These are phyloP conservation scores for Basidiobolus meristosporus DNA, from an alignment of 371 early-diverging fungal genomes.

Conservation along the genomic window DNA sequence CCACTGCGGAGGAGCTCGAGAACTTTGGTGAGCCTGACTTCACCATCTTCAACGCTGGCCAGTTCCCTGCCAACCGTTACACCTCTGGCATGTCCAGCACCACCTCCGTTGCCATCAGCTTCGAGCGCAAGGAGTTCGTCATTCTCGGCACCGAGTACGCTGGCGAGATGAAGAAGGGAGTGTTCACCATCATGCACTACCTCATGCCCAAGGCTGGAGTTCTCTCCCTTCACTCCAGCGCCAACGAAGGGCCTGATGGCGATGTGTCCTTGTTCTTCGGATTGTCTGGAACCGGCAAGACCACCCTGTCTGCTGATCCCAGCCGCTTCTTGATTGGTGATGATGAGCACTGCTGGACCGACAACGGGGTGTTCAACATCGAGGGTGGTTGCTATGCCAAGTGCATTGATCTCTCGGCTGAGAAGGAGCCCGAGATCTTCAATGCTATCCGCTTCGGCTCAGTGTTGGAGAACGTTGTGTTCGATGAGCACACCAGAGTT, in stretches of 20 bases:
- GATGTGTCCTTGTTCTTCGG: slow-evolving; percentile 97
- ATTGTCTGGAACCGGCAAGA: slow-evolving; percentile 94
- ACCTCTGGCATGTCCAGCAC: no score
- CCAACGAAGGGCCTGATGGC: slow-evolving; percentile 79
- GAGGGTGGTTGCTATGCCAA: slow-evolving; percentile 99
- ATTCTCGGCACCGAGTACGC: slow-evolving; percentile 95
- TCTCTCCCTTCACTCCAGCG: slow-evolving; percentile 88
- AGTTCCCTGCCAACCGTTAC: no score
- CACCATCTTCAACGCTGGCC: no score
- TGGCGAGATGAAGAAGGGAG: slow-evolving; percentile 98
- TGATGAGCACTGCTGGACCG: slow-evolving; percentile 97
- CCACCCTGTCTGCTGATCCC: slow-evolving; percentile 91
- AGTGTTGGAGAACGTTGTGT: slow-evolving; percentile 89
- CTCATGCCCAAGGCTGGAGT: slow-evolving; percentile 93
- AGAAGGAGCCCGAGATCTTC: slow-evolving; percentile 97
- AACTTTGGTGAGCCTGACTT: no score
- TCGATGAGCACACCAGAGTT: slow-evolving; percentile 54
- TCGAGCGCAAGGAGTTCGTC: slow-evolving; percentile 58
- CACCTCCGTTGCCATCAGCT: slow-evolving; percentile 77
- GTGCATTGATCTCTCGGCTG: slow-evolving; percentile 79
- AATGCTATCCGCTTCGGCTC: slow-evolving; percentile 87
- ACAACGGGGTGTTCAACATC: slow-evolving; percentile 90
- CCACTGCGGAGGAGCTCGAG: no score
- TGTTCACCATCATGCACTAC: slow-evolving; percentile 97
- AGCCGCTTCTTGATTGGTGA: slow-evolving; percentile 88